Conservation (phyloP, 768 basidiomycete genomes). For the Podaxis rugospora region DNA sequence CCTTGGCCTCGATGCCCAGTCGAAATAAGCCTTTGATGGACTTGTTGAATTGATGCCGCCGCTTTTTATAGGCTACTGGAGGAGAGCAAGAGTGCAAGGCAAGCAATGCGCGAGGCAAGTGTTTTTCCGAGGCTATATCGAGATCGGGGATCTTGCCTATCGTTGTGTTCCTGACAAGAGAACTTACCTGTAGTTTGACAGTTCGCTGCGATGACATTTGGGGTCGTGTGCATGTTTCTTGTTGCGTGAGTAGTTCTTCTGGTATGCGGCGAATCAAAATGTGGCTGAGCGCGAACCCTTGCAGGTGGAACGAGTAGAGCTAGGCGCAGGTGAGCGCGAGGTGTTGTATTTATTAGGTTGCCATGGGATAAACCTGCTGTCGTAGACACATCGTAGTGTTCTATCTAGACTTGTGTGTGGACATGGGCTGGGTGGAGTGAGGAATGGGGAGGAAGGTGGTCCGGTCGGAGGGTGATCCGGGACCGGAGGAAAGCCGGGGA, state of each 20-base stretch:
- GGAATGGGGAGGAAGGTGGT: slow-evolving; percentile 10
- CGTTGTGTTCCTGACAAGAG: background rate
- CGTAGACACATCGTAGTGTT: too few species aligned
- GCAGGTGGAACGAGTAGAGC: slow-evolving; percentile 16
- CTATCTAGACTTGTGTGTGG: background rate
- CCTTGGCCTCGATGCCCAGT: background rate
- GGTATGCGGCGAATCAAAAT: background rate
- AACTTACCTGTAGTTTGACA: slow-evolving; percentile 27
- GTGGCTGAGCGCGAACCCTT: background rate
- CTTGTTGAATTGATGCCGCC: slow-evolving; percentile 11
- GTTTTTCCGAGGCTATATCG: slow-evolving; percentile 7
- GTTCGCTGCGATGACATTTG: slow-evolving; percentile 91
- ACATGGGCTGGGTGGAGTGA: background rate
- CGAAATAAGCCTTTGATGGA: background rate
- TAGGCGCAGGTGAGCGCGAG: background rate
- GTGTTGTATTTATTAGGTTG: background rate
- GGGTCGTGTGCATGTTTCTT: slow-evolving; percentile 87
- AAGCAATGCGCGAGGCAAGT: slow-evolving; percentile 86
- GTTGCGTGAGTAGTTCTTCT: slow-evolving; percentile 67
- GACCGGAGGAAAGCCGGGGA: slow-evolving; percentile 6
- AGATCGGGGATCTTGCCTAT: slow-evolving; percentile 6
- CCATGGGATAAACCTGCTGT: background rate
- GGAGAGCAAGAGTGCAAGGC: slow-evolving; percentile 83
- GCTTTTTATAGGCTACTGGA: slow-evolving; percentile 57
- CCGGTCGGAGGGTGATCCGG: slow-evolving; percentile 9